Evolutionary conservation across 371 early-diverging fungal genomes (phyloP), one percentile per base, ranked within the genome.

Genomic region (Mucor velutinosus): DNA sequence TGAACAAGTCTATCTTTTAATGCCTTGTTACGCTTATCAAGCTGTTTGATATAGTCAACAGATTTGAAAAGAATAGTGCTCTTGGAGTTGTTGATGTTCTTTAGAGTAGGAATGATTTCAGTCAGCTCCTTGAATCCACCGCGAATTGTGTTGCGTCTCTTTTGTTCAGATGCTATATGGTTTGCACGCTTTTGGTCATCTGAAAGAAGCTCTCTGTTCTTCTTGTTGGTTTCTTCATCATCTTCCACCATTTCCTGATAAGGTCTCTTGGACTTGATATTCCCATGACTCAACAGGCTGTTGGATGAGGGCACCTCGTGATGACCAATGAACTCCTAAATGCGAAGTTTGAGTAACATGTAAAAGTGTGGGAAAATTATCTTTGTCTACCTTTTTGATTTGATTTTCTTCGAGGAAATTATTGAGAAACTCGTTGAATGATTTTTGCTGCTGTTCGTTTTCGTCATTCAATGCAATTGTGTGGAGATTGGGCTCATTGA

Each of bases 141-240:
- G 25, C 92, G 84, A 71, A 94, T 95, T 67, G 89, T 92, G 58
- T 91, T 89, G n/a, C 95, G 88, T 25, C 95, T 89, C 66, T 92
- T 91, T 76, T 95, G 92, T 74, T 94, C 95, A n/a, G 92, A 91
- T 0, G 89, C 91, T 73, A 95, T 94, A 77, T 95, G 95, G 75
- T 94, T 95, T 10, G 90, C 89, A 64, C 91, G 83, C 64, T 95
- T 94, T 23, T 89, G 84, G 30, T 92, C 93, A 0, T 93, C 90
- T 63, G 95, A 49, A 39, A 70, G 49, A 6, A 65, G 12, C 25
- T 58, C 63, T 49, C 62, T n/a, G 29, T 68, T 65, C 64, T 62
- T 64, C 12, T 27, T 60, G 7, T 33, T 51, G 12, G 11, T 19
- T 15, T 29, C 17, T n/a, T 43, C 65, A 45, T 65, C 65, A 47